Evolutionary conservation across 345 rosid genomes (phyloP).

Genomic region (Rhodamnia rubescens): DNA sequence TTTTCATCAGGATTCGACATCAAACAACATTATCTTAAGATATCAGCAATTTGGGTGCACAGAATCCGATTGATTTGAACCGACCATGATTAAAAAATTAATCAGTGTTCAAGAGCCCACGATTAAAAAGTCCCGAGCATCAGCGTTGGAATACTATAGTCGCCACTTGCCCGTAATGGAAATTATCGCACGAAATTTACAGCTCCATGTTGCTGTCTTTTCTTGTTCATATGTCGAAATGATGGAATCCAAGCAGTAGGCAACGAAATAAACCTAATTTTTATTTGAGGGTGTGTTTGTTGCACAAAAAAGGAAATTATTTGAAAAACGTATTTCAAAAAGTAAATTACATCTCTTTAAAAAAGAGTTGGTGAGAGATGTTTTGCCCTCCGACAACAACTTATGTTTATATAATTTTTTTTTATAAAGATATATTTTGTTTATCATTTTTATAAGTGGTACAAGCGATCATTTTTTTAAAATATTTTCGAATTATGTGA

Average conservation of each 20-base stretch:
- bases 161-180: not conserved
- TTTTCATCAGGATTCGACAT: not conserved
- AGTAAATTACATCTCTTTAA: too few species aligned
- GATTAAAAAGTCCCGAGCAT: not conserved
- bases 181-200: not conserved
- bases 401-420: too few species aligned
- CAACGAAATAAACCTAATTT: not conserved
- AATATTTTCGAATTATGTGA: too few species aligned
- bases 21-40: not conserved
- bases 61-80: not conserved
- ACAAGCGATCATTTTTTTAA: too few species aligned
- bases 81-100: not conserved
- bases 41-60: not conserved
- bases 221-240: not conserved
- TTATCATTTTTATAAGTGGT: too few species aligned
- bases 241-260: not conserved
- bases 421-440: too few species aligned
- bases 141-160: not conserved
- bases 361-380: too few species aligned
- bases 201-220: not conserved
- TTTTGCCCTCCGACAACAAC: too few species aligned
- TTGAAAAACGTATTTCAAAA: too few species aligned
- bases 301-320: too few species aligned
- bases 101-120: not conserved
- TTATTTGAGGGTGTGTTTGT: too few species aligned